phyloP scores from a whole-genome alignment of 2,329 filamentous ascomycete genomes.

The Lanzia echinophila region DNA sequence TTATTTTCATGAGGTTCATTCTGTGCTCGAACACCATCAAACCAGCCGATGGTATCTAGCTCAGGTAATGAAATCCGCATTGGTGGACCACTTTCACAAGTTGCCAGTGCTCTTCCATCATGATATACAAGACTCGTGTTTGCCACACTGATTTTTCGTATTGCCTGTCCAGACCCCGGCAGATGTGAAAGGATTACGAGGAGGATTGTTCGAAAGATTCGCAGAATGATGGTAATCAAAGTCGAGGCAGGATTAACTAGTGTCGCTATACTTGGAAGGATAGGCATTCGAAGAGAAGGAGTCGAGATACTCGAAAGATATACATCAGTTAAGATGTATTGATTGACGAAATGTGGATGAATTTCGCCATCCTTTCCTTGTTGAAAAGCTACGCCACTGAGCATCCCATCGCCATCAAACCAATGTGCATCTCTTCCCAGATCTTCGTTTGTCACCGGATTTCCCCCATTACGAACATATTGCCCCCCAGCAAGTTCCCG shows the following conservation, averaged over 20 bases:
- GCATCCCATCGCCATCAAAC: constrained; percentile 73
- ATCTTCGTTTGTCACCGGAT: constrained; percentile 57
- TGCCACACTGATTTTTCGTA: constrained; percentile 64
- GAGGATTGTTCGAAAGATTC: constrained; percentile 50
- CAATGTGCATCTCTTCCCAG: constrained; percentile 59
- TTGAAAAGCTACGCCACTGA: constrained; percentile 58
- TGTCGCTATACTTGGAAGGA: constrained; percentile 62
- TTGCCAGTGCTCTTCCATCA: constrained; percentile 61
- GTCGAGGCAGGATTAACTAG: constrained; percentile 53
- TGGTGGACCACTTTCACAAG: constrained; percentile 65
- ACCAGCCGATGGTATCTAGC: constrained; percentile 66
- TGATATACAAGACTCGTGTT: constrained; percentile 63
- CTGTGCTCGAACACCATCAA: constrained; percentile 52
- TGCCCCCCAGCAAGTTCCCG: constrained; percentile 60
- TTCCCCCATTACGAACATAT: constrained; percentile 67
- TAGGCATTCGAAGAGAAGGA: constrained; percentile 43
- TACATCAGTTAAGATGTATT: constrained; percentile 62
- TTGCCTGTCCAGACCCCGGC: constrained; percentile 46
- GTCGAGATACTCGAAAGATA: constrained; percentile 48
- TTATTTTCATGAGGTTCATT: constrained; percentile 34
- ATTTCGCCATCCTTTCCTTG: constrained; percentile 37
- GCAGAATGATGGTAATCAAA: constrained; percentile 40
- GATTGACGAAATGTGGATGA: constrained; percentile 60
- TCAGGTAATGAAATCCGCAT: constrained; percentile 57
- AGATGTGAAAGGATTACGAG: constrained; percentile 52